phyloP scores from a whole-genome alignment of 345 rosid genomes.

The Moringa oleifera region DNA sequence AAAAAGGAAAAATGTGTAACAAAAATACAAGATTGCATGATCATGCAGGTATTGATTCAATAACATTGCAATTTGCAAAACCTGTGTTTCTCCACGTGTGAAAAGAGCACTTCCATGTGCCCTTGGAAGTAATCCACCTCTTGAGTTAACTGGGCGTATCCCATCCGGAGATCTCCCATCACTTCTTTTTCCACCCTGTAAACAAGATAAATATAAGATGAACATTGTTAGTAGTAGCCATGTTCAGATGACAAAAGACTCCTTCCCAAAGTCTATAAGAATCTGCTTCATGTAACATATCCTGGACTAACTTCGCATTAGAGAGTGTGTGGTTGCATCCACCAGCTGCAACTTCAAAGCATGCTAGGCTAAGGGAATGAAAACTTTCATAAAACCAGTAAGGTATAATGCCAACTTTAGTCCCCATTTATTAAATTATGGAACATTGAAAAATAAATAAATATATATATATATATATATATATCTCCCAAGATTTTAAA shows the following conservation, averaged over 20 bases:
- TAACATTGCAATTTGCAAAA: conserved; percentile 16
- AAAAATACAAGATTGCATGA: conserved; percentile 1
- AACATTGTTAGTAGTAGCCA: neutral
- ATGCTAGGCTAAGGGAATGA: neutral
- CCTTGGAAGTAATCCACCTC: conserved; percentile 91
- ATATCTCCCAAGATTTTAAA: too few species aligned
- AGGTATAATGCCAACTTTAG: too few species aligned
- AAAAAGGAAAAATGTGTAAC: too few species aligned
- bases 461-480: too few species aligned
- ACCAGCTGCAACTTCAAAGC: neutral
- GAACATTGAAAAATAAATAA: too few species aligned
- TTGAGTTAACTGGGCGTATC: conserved; percentile 84
- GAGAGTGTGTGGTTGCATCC: neutral
- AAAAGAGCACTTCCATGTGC: conserved; percentile 98
- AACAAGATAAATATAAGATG: conserved; percentile 2
- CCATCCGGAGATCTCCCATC: conserved; percentile 80
- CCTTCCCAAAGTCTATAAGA: neutral
- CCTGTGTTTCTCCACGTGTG: conserved; percentile 99
- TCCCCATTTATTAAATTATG: too few species aligned
- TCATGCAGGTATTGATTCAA: conserved; percentile 2
- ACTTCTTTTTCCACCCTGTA: conserved; percentile 91
- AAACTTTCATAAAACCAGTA: too few species aligned
- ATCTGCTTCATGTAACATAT: too few species aligned
- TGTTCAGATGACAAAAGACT: neutral
- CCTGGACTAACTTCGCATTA: neutral